Evolutionary conservation across 2,329 filamentous ascomycete genomes (phyloP).

Genomic region (Paecilomyces sp.): DNA sequence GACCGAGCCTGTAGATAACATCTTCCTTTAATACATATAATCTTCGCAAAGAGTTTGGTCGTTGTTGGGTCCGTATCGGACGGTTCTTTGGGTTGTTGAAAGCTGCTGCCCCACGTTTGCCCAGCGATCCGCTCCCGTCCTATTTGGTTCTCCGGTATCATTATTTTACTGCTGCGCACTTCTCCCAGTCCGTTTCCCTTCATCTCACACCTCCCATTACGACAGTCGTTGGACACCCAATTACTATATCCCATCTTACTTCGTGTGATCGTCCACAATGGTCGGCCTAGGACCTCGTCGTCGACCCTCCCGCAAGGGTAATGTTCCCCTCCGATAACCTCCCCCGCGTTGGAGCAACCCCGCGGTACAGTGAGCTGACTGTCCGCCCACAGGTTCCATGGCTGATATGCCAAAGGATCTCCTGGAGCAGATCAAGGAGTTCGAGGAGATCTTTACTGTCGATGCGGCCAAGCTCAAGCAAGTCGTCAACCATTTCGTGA

Average conservation of each 20-base stretch:
- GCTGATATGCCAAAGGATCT: constrained; percentile 84
- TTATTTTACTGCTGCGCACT: neutral
- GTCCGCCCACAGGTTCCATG: constrained; percentile 62
- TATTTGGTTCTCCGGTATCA: neutral
- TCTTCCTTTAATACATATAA: neutral
- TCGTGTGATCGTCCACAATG: constrained; percentile 42
- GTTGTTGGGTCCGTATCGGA: neutral
- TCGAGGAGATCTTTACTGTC: constrained; percentile 80
- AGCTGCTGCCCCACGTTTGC: neutral
- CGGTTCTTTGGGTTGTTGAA: neutral
- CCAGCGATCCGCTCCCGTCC: neutral
- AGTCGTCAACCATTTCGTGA: constrained; percentile 83
- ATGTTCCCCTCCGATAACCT: constrained; percentile 2
- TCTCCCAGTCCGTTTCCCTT: neutral
- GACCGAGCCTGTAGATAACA: neutral
- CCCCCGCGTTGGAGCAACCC: neutral
- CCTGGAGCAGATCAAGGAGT: constrained; percentile 67
- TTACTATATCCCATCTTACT: neutral
- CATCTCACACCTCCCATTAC: neutral
- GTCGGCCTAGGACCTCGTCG: constrained; percentile 58
- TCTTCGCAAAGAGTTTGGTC: neutral
- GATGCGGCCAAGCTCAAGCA: constrained; percentile 73
- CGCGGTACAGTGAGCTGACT: constrained; percentile 3
- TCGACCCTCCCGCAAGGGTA: constrained; percentile 67
- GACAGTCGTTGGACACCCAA: neutral